Conservation (phyloP, 331 rosid species). For the Pyrus hybrid region DNA sequence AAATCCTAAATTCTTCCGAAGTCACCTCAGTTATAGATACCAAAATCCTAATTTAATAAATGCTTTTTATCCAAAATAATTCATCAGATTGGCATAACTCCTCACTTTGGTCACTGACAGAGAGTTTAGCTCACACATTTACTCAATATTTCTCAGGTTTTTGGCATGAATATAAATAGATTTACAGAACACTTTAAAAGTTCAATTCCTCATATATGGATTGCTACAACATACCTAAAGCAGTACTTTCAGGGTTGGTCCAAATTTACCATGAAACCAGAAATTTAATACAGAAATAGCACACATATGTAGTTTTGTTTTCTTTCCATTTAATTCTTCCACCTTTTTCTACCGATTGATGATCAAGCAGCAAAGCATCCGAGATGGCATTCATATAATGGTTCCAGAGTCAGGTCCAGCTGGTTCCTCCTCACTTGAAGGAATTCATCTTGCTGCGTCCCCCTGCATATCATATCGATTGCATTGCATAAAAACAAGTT, state of each 20-base stretch:
- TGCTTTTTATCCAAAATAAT: too few relatives aligned
- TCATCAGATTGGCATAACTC: too few relatives aligned
- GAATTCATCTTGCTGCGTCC: conserved; percentile 29
- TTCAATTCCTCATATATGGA: not conserved
- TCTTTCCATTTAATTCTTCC: too few relatives aligned
- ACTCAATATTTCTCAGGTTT: not conserved
- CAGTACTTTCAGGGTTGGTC: too few relatives aligned
- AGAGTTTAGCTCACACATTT: not conserved
- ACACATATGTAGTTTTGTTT: not conserved
- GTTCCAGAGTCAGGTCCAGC: conserved; percentile 64
- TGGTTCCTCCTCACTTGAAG: conserved; percentile 43
- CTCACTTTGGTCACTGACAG: too few relatives aligned
- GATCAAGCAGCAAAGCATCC: conserved; percentile 33
- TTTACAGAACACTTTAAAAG: not conserved
- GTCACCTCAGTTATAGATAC: too few relatives aligned
- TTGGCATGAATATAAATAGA: not conserved
- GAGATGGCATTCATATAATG: conserved; percentile 38
- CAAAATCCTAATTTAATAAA: too few relatives aligned
- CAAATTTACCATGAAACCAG: not conserved
- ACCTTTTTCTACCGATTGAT: not conserved
- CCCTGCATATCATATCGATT: conserved; percentile 27
- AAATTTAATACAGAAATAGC: not conserved
- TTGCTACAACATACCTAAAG: not conserved
- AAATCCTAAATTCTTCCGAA: too few relatives aligned
- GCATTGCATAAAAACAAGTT: not conserved